These are phyloP conservation scores for Penicillium sp. DNA, from an alignment of 2,329 filamentous ascomycete genomes.

Conservation along the genomic window DNA sequence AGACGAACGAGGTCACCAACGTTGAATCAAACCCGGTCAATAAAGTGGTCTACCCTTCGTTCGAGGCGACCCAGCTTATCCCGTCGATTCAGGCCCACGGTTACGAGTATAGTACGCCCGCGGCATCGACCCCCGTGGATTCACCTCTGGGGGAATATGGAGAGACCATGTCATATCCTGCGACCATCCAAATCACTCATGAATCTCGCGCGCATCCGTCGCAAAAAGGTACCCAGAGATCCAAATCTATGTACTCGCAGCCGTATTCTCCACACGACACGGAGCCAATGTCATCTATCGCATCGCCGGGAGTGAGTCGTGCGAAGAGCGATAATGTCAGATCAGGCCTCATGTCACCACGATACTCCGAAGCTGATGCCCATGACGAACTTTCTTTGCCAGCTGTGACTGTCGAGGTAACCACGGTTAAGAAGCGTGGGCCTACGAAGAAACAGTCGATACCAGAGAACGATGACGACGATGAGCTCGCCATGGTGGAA, in stretches of 20 bases:
- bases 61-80: conserved; percentile 12
- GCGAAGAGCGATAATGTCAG: conserved; percentile 23
- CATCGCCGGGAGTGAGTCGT: conserved; percentile 24
- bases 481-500: conserved; percentile 23
- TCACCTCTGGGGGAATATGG: not conserved
- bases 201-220: not conserved
- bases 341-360: conserved; percentile 8
- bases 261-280: conserved; percentile 41
- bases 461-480: conserved; percentile 27
- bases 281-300: conserved; percentile 38
- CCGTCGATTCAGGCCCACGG: not conserved
- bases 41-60: not conserved
- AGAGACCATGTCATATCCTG: not conserved
- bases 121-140: conserved; percentile 1
- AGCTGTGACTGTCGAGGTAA: conserved; percentile 21
- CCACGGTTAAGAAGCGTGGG: conserved; percentile 26
- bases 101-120: conserved; percentile 13
- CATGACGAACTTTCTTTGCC: conserved; percentile 31
- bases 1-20: not conserved
- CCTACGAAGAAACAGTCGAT: conserved; percentile 31
- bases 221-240: conserved; percentile 19
- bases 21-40: not conserved
- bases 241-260: conserved; percentile 27
- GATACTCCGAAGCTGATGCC: conserved; percentile 21
- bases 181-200: not conserved